A percentile compares a stretch with the other conserved stretches of the same genome.
phyloP scores from a whole-genome alignment of 805 yeast species.

The Metschnikowia kunwiensis region DNA sequence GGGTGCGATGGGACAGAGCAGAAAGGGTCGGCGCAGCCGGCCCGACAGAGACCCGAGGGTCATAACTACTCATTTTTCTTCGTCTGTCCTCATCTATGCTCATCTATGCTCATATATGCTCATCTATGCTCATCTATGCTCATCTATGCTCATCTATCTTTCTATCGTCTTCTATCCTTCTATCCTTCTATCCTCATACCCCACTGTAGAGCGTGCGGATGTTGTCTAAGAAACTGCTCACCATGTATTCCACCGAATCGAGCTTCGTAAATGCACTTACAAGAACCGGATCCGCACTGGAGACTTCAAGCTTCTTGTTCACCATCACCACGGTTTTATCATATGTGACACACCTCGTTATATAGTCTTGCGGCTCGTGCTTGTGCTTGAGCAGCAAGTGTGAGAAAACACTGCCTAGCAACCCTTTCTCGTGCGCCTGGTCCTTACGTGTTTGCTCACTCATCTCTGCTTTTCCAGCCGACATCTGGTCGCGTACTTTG shows the following conservation, averaged over 20 bases:
- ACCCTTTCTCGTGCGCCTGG: slow-evolving; percentile 6
- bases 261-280: slow-evolving; percentile 61
- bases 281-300: slow-evolving; percentile 66
- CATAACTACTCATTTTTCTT: no score
- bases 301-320: slow-evolving; percentile 53
- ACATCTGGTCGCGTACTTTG: slow-evolving; percentile 52
- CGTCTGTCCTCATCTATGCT: no score
- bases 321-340: slow-evolving; percentile 59
- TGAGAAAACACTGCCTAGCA: slow-evolving; percentile 23
- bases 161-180: no score
- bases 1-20: no score
- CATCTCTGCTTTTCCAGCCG: slow-evolving; percentile 19
- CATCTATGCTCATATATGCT: no score
- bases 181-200: no score
- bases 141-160: no score
- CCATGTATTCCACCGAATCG: slow-evolving; percentile 54
- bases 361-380: slow-evolving; percentile 43
- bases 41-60: no score
- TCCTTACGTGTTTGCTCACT: no score
- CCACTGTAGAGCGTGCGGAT: slow-evolving; percentile 14
- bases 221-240: slow-evolving; percentile 31
- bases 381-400: slow-evolving; percentile 30
- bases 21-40: no score
- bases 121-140: no score
- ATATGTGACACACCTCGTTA: slow-evolving; percentile 63